Base-by-base conservation (phyloP, 192 early-diverging fungal species). In the Coemansia sp. region DNA sequence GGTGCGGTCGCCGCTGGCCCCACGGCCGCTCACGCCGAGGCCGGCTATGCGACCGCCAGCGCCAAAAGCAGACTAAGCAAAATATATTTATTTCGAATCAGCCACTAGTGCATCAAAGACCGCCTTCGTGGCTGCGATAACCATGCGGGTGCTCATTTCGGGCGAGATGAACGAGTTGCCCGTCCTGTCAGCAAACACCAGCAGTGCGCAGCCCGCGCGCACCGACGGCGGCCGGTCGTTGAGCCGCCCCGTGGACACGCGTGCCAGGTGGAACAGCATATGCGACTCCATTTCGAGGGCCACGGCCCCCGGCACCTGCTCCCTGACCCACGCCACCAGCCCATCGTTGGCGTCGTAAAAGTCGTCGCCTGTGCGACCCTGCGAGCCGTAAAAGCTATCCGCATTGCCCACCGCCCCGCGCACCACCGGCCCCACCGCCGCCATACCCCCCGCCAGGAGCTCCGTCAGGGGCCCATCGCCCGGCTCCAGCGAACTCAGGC, bases 241-340 rank as follows among this genome's bases (percentile, higher is more conserved):
- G 20, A 59, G 43, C 21, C 66, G 3, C 4, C 64, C 83, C 0
- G 77, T 82, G 14, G 82, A 82, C 36, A 82, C 83, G 43, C 76
- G 65, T 23, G 93, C 94, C 37, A 95, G 63, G 64, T 95, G 95
- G 73, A 91, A 90, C 55, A 97, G 64, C 83, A 88, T 88, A 61
- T 87, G 91, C 0, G 86, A 87, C 79, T 97, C 94, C 95, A 97
- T 97, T 70, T 97, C 94, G 25, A 97, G 68, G 0, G 75, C 75
- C 43, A 56, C 55, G 0, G 65, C 69, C 0, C 43, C 53, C 3
- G 64, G 64, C 28, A 72, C 69, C 5, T 25, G 4, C 0, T 82
- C 82, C 25, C 83, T 61, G 28, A 93, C 62, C 21, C 76, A 52
- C 0, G 62, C 59, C 12, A 97, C 63, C 16, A 97, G 72, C 0